Percentiles rank a stretch among this genome's conserved stretches.
phyloP scores from a whole-genome alignment of 2,329 filamentous ascomycete genomes.

The Exophiala dermatitidis region DNA sequence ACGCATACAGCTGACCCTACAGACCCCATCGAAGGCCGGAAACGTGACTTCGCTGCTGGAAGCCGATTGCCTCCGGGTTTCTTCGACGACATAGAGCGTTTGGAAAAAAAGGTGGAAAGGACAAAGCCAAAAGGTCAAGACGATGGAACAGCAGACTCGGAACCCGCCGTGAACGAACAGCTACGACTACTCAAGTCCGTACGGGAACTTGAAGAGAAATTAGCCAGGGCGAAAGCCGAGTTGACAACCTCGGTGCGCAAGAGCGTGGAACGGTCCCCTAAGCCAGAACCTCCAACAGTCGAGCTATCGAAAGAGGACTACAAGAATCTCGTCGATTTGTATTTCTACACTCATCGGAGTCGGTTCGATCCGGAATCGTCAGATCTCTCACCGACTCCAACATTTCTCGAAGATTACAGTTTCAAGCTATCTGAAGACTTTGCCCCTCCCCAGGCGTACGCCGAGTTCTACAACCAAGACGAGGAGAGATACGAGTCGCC shows the following conservation, averaged over 20 bases:
- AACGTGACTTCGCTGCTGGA: slow-evolving; percentile 19
- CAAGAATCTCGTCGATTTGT: slow-evolving; percentile 42
- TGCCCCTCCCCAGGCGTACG: slow-evolving; percentile 18
- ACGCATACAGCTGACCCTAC: not conserved
- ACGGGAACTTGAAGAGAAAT: slow-evolving; percentile 25
- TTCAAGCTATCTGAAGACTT: slow-evolving; percentile 27
- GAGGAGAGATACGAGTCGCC: slow-evolving; percentile 21
- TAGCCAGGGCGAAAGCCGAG: slow-evolving; percentile 22
- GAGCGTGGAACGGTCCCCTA: not conserved
- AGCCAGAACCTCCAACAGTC: slow-evolving; percentile 11
- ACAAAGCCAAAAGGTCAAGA: slow-evolving; percentile 28
- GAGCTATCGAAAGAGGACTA: slow-evolving; percentile 39
- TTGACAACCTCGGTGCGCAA: slow-evolving; percentile 12
- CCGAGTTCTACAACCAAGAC: slow-evolving; percentile 20
- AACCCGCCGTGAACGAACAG: slow-evolving; percentile 16
- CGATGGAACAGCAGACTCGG: slow-evolving; percentile 31
- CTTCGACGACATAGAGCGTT: slow-evolving; percentile 20
- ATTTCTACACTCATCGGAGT: slow-evolving; percentile 34
- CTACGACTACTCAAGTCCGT: slow-evolving; percentile 23
- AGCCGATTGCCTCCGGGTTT: slow-evolving; percentile 21
- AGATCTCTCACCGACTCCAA: slow-evolving; percentile 25
- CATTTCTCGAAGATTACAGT: slow-evolving; percentile 24
- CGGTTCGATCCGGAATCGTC: slow-evolving; percentile 26
- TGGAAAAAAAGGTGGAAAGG: slow-evolving; percentile 23
- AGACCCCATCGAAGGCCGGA: slow-evolving; percentile 20